Percentiles rank a stretch among this genome's conserved stretches.
phyloP scores from a whole-genome alignment of 768 basidiomycete species.

The Aureoboletus auriporus region DNA sequence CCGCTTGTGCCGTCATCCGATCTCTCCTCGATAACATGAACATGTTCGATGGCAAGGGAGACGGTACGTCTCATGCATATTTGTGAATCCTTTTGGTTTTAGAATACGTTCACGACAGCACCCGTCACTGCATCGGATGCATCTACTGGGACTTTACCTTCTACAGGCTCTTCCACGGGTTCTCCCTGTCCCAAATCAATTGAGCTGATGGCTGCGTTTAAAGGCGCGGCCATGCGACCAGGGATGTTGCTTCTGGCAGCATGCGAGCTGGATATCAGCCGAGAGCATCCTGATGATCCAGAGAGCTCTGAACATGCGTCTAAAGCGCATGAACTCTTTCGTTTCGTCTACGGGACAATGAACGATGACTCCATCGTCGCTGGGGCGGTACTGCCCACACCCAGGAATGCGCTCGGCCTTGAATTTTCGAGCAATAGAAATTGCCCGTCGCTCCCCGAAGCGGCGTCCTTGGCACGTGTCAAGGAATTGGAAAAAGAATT shows the following conservation, averaged over 20 bases:
- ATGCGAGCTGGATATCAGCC: slow-evolving; percentile 31
- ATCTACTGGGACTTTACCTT: slow-evolving; percentile 6
- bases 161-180: slow-evolving; percentile 2
- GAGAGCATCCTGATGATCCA: slow-evolving; percentile 18
- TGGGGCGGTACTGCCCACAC: slow-evolving; percentile 8
- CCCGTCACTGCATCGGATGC: slow-evolving; percentile 7
- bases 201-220: slow-evolving; percentile 10
- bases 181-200: slow-evolving; percentile 1
- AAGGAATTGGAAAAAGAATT: slow-evolving; percentile 25
- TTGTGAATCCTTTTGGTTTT: slow-evolving; percentile 10
- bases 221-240: slow-evolving; percentile 21
- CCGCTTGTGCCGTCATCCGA: slow-evolving; percentile 26
- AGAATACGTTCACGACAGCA: slow-evolving; percentile 11
- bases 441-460: not conserved
- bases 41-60: slow-evolving; percentile 15
- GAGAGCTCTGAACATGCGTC: slow-evolving; percentile 18
- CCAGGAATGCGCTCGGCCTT: slow-evolving; percentile 23
- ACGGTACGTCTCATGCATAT: slow-evolving; percentile 23
- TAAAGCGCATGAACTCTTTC: slow-evolving; percentile 27
- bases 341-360: slow-evolving; percentile 26
- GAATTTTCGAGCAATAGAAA: slow-evolving; percentile 17
- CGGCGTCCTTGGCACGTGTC: slow-evolving; percentile 10
- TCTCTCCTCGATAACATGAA: slow-evolving; percentile 18
- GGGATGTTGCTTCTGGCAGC: slow-evolving; percentile 30
- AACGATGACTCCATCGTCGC: slow-evolving; percentile 16